phyloP scores from a whole-genome alignment of 441 rosid species.

The Gossypium trilobum region DNA sequence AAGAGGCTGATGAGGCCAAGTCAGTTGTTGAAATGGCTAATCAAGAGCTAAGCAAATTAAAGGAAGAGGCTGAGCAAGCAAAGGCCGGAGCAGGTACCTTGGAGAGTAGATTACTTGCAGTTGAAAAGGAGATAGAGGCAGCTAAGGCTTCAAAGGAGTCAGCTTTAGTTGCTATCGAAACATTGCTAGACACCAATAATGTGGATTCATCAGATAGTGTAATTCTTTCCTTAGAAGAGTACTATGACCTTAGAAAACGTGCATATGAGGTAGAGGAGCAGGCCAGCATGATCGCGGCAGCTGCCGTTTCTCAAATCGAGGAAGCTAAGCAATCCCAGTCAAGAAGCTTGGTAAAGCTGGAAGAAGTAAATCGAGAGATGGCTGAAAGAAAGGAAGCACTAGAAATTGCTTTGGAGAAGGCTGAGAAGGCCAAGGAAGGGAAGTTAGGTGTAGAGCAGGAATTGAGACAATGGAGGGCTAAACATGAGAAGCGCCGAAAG shows the following conservation, averaged over 20 bases:
- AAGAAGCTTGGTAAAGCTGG: slow-evolving; percentile 50
- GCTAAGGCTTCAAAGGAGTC: slow-evolving; percentile 74
- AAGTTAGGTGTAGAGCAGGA: slow-evolving; percentile 81
- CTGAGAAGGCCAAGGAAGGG: slow-evolving; percentile 80
- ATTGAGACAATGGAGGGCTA: slow-evolving; percentile 83
- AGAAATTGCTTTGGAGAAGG: slow-evolving; percentile 60
- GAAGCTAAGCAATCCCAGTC: slow-evolving; percentile 61
- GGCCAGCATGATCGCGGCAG: slow-evolving; percentile 59
- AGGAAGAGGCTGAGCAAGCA: slow-evolving; percentile 82
- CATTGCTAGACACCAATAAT: slow-evolving; percentile 53
- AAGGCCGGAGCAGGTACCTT: slow-evolving; percentile 64
- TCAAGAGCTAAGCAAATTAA: slow-evolving; percentile 65
- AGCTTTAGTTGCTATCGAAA: slow-evolving; percentile 73
- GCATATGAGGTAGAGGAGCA: slow-evolving; percentile 78
- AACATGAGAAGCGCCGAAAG: slow-evolving; percentile 66
- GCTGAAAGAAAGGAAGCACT: slow-evolving; percentile 54
- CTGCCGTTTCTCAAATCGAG: slow-evolving; percentile 62
- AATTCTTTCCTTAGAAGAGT: slow-evolving; percentile 76
- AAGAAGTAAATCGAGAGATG: slow-evolving; percentile 61
- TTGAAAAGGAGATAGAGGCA: slow-evolving; percentile 81
- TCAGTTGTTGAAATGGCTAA: slow-evolving; percentile 46
- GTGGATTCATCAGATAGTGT: slow-evolving; percentile 38
- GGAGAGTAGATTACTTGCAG: slow-evolving; percentile 73
- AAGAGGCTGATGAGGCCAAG: slow-evolving; percentile 73
- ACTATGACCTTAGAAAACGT: slow-evolving; percentile 70